These are phyloP conservation scores for Epichloe bromicola DNA, from an alignment of 2,329 filamentous ascomycete species.

Conservation along the genomic window DNA sequence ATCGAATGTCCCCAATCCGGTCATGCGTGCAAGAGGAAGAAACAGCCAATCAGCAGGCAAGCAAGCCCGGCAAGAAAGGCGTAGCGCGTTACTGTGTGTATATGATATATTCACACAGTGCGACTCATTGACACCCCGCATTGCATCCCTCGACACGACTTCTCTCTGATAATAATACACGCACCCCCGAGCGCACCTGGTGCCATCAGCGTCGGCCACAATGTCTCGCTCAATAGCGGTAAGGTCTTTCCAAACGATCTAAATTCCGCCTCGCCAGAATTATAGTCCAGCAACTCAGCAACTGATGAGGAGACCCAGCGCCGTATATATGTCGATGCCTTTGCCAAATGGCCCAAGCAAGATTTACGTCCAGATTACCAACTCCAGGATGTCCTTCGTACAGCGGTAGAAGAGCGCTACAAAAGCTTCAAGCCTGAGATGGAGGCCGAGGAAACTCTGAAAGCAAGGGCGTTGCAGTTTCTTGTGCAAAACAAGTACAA, in stretches of 20 bases:
- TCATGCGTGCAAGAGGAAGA: no score
- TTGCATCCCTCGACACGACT: no score
- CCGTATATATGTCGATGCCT: constrained; percentile 24
- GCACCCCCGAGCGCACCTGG: not conserved
- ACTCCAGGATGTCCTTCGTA: constrained; percentile 41
- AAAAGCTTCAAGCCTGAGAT: constrained; percentile 17
- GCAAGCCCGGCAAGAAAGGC: no score
- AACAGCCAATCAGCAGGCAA: no score
- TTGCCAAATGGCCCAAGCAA: constrained; percentile 50
- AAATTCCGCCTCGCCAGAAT: no score
- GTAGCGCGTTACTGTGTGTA: no score
- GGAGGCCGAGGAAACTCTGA: constrained; percentile 38
- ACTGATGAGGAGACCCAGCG: constrained; percentile 13
- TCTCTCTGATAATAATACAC: not conserved
- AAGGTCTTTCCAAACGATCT: not conserved
- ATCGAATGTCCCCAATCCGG: no score
- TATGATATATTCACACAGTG: no score
- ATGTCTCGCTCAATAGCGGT: constrained; percentile 24
- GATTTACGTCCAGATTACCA: constrained; percentile 49
- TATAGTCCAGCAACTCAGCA: no score
- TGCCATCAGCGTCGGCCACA: not conserved
- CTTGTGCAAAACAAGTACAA: constrained; percentile 47
- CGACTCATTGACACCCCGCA: no score
- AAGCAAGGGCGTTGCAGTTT: constrained; percentile 46
- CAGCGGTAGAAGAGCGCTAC: constrained; percentile 23